These are phyloP conservation scores for Amanita jacksonii DNA, from an alignment of 768 basidiomycete genomes.

Conservation along the genomic window DNA sequence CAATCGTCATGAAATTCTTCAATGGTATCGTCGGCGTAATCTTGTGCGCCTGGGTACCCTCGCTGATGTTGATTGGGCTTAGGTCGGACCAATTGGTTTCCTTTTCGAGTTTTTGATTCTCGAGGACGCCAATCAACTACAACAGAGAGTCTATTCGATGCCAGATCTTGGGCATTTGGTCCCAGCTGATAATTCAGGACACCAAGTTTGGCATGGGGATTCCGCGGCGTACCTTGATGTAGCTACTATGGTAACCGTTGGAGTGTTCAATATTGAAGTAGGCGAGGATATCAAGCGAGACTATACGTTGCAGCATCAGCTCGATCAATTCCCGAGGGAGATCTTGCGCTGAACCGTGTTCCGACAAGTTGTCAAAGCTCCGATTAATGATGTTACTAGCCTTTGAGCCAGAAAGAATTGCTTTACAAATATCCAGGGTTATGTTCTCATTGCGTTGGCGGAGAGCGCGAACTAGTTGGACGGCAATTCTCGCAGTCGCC, in stretches of 20 bases:
- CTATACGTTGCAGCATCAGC: slow-evolving; percentile 50
- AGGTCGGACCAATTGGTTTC: slow-evolving; percentile 12
- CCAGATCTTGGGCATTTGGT: slow-evolving; percentile 19
- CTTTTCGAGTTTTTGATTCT: slow-evolving; percentile 16
- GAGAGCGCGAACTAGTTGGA: slow-evolving; percentile 47
- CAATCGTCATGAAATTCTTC: slow-evolving; percentile 23
- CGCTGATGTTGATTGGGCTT: slow-evolving; percentile 15
- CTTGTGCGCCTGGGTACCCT: slow-evolving; percentile 18
- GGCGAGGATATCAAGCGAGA: slow-evolving; percentile 38
- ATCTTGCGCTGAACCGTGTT: slow-evolving; percentile 46
- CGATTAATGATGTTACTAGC: slow-evolving; percentile 33
- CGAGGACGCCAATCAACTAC: slow-evolving; percentile 26
- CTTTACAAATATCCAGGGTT: slow-evolving; percentile 50
- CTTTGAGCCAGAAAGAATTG: slow-evolving; percentile 59
- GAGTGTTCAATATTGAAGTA: slow-evolving; percentile 34
- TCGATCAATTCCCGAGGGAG: slow-evolving; percentile 49
- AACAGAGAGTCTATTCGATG: slow-evolving; percentile 16
- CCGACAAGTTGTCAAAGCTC: slow-evolving; percentile 34
- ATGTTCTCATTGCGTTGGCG: slow-evolving; percentile 35
- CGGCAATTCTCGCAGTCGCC: slow-evolving; percentile 39
- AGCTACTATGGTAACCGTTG: slow-evolving; percentile 40
- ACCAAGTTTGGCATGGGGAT: not conserved
- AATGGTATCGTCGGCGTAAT: slow-evolving; percentile 24
- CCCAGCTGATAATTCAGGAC: slow-evolving; percentile 23
- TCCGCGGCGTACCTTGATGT: slow-evolving; percentile 35